Evolutionary conservation across 345 rosid species (phyloP), one percentile per base, ranked within the genome.

Genomic region (Gossypium bickii): DNA sequence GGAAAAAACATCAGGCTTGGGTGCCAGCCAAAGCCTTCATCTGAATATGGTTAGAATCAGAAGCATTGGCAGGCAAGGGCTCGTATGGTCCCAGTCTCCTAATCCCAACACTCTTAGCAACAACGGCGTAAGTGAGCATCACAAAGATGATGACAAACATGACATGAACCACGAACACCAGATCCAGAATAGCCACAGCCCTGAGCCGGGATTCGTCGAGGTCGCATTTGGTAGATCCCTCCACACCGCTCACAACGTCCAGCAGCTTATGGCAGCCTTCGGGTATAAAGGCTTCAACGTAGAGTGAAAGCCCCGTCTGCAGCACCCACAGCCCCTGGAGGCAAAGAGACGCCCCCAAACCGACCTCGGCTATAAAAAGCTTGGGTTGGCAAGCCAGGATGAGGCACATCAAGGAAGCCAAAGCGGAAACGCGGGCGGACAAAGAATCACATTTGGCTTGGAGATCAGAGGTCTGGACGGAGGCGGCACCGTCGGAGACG

Each of bases 271-370:
- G 97, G 55, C 98, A 95, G 1, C 98, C 98, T 18, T 90, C 94
- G 0, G 99, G 99, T 17, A 95, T 93, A 55, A 93, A 93, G 0
- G 87, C 89, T 17, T 95, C 98, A 0, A 91, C 99, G 77, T 88
- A 90, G 7, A 95, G 86, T 12, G 97, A 87, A 43, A 93, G 91
- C 4, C 99, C 99, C 0, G 98, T 93, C 76, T 93, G 98, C 10
- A 95, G 83, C 47, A 68, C 85, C 99, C 99, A 93, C 6, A 95
- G 87, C 9, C 98, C 99, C 78, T 93, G 96, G 65, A 95, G 72
- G 73, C 92, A 91, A 56, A 95, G 12, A 18, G 97, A 49, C 22
- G 87, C 92, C 29, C 86, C 93, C 9, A 95, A 83, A 0, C 87
- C 97, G 12, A 85, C 83, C 41, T 95, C 98, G 12, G 96, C 98